Percentiles rank a stretch among this genome's conserved stretches.
Evolutionary conservation across 2,329 filamentous ascomycete species (phyloP).

Genomic region (Cryphonectria naterciae): DNA sequence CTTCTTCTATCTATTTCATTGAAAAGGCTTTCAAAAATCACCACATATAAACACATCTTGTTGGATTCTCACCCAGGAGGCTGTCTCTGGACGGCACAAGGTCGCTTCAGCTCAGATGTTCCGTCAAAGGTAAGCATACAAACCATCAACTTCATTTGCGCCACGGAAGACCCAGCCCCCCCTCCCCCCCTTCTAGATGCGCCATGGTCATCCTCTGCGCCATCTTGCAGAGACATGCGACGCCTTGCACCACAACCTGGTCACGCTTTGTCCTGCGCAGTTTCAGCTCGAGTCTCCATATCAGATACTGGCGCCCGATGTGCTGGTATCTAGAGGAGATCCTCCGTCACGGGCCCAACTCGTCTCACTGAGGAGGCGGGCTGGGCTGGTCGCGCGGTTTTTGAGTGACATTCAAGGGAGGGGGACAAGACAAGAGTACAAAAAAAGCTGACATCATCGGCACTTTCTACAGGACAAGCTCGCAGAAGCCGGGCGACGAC

Average conservation of each 20-base stretch:
- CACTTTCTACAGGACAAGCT: conserved; percentile 62
- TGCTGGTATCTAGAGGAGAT: neutral
- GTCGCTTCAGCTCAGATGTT: conserved; percentile 25
- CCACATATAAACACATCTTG: conserved; percentile 5
- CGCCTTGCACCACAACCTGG: neutral
- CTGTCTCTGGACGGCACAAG: conserved; percentile 12
- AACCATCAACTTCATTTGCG: neutral
- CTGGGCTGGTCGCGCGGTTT: neutral
- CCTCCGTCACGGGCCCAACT: neutral
- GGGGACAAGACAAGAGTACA: neutral
- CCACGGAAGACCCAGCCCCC: neutral
- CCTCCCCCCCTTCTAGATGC: neutral
- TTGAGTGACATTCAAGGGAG: neutral
- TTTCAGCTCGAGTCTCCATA: neutral
- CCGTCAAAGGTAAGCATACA: conserved; percentile 27
- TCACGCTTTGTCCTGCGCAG: neutral
- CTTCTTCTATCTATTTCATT: neutral
- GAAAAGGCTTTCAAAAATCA: neutral
- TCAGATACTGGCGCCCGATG: neutral
- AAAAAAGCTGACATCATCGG: conserved; percentile 14
- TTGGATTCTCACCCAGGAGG: neutral
- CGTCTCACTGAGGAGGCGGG: neutral
- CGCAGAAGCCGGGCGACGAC: conserved; percentile 85
- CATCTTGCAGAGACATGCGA: neutral
- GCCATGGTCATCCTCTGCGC: neutral